These are phyloP conservation scores for Ogataea parapolymorpha DNA, from an alignment of 805 yeast genomes.

Conservation along the genomic window DNA sequence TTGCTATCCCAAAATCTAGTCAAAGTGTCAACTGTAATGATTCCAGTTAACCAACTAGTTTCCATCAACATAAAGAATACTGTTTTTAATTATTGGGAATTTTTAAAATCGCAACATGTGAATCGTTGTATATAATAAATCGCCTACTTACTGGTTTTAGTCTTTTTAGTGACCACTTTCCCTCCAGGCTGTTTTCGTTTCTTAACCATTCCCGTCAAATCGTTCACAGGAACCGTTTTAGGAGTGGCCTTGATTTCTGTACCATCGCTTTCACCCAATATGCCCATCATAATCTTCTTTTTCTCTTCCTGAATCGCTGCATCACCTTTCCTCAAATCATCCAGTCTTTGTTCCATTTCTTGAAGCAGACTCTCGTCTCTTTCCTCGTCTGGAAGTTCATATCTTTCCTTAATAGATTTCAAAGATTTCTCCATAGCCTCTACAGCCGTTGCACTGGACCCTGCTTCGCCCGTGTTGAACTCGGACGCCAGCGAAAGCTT, in stretches of 20 bases:
- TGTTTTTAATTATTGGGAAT: background rate
- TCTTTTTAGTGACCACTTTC: conserved; percentile 16
- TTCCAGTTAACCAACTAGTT: no score
- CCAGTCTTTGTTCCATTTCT: conserved; percentile 54
- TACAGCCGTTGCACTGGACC: conserved; percentile 53
- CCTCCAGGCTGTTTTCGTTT: conserved; percentile 36
- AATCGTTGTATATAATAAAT: background rate
- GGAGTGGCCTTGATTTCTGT: conserved; percentile 24
- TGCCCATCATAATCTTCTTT: conserved; percentile 51
- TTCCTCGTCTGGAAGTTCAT: conserved; percentile 36
- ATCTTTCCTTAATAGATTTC: conserved; percentile 42
- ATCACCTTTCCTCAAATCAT: conserved; percentile 53
- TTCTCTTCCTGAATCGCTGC: conserved; percentile 48
- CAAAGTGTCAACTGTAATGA: no score
- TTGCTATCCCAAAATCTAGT: background rate
- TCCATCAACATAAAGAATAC: no score
- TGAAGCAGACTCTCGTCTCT: conserved; percentile 45
- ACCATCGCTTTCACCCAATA: conserved; percentile 45
- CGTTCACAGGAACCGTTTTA: conserved; percentile 45
- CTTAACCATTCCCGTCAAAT: conserved; percentile 59
- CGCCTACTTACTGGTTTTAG: conserved; percentile 10
- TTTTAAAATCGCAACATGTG: background rate
- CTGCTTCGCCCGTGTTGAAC: conserved; percentile 54
- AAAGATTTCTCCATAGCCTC: conserved; percentile 38
- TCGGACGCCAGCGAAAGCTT: conserved; percentile 78